Conservation (phyloP, 306 rosid species). For the Arachis hypogaea region DNA sequence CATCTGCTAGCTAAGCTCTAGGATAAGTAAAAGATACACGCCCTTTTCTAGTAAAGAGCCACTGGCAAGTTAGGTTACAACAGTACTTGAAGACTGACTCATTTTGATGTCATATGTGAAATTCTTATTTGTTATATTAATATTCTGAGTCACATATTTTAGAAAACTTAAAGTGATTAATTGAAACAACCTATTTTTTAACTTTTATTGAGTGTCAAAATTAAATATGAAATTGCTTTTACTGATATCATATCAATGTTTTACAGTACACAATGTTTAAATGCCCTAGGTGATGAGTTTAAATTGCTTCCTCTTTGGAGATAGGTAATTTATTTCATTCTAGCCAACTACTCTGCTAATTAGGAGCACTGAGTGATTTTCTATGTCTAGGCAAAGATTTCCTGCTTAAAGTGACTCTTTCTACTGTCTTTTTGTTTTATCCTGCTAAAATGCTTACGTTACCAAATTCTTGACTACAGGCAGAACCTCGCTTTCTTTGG, state of each 20-base stretch:
- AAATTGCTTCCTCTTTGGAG: constrained; percentile 96
- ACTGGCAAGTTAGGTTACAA: neutral
- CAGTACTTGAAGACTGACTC: neutral
- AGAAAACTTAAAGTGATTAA: neutral
- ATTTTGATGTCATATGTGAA: constrained; percentile 5
- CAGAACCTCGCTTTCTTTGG: constrained; percentile 97
- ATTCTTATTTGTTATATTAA: constrained; percentile 26
- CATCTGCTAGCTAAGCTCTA: neutral
- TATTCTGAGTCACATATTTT: constrained; percentile 3
- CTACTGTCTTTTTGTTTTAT: constrained; percentile 32
- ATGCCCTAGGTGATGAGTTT: constrained; percentile 81
- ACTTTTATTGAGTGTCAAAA: constrained; percentile 6
- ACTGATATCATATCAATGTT: constrained; percentile 22
- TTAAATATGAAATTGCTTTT: constrained; percentile 21
- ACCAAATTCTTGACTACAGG: constrained; percentile 58
- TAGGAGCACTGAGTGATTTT: constrained; percentile 22
- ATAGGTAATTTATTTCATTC: constrained; percentile 62
- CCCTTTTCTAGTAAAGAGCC: neutral
- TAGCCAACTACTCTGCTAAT: constrained; percentile 28
- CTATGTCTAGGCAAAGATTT: constrained; percentile 25
- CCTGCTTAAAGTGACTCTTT: constrained; percentile 25
- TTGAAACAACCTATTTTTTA: neutral
- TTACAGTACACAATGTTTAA: constrained; percentile 76
- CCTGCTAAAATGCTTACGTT: constrained; percentile 38
- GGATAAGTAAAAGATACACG: neutral